Evolutionary conservation across 306 rosid species (phyloP), one percentile per base, ranked within the genome.

Genomic region (Abrus precatorius): DNA sequence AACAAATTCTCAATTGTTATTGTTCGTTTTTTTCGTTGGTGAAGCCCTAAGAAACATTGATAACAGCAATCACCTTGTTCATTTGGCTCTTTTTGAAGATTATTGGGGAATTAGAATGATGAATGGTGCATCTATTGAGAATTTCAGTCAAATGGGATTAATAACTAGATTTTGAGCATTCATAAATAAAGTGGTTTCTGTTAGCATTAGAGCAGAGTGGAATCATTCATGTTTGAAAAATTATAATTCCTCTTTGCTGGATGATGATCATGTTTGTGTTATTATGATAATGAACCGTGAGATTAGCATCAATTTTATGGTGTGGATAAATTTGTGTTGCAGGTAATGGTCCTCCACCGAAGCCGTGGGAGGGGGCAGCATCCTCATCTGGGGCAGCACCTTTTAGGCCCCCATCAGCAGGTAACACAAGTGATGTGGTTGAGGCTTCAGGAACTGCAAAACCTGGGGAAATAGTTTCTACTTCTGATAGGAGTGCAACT

Each of bases 391-490:
- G 94, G 29, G 67, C 96, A 36, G 91, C 89, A 44, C 96, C 97
- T 66, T 93, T 91, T 74, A 93, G 70, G 70, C 91, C 96, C 11
- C 82, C 92, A 47, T 89, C 96, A 61, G 76, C 80, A 62, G 96
- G 97, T 62, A 88, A 73, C 78, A 93, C 96, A 3, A 93, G 96
- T 77, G 92, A 89, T 67, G 92, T 91, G 32, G 97, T 91, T 69
- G 96, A 93, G 87, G 90, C 97, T 53, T 93, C 97, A 27, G 94
- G 94, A 62, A 91, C 96, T 77, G 91, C 97, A 66, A 91, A 63
- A 75, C 97, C 89, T 7, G 97, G 97, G 70, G 96, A 93, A 81
- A 91, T 89, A 33, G 91, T 91, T 72, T 79, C 96, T 9, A 75
- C 75, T 77, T 69, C 95, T 66, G 87, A 86, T 80, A 82, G 61